Evolutionary conservation across 148 eudicot species (phyloP).

Genomic region (Chenopodium album): DNA sequence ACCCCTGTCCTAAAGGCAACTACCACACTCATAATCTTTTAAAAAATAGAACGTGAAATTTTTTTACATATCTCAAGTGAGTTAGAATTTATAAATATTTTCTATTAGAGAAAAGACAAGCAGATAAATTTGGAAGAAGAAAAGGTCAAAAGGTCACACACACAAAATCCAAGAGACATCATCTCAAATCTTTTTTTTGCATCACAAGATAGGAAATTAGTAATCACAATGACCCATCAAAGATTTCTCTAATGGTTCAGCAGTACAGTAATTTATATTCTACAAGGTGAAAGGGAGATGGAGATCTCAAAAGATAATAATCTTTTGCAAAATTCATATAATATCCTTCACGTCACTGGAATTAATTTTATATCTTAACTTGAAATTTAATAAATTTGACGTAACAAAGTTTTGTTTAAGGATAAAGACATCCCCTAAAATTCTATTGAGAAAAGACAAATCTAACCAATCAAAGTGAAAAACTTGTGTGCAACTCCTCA

Average conservation of each 20-base stretch:
- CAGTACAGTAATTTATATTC: neutral
- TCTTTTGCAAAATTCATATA: too few species aligned
- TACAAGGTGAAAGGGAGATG: too few species aligned
- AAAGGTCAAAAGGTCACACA: neutral
- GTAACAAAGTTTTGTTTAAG: too few species aligned
- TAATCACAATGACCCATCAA: conserved; percentile 13
- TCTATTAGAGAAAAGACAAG: neutral
- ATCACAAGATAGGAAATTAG: neutral
- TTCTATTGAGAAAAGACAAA: too few species aligned
- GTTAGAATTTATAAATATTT: neutral
- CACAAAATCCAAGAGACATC: conserved; percentile 20
- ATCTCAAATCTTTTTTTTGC: conserved; percentile 20
- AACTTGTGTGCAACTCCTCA: too few species aligned
- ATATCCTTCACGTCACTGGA: too few species aligned
- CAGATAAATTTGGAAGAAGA: neutral
- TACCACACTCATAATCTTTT: neutral
- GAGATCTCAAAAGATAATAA: too few species aligned
- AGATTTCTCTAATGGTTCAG: neutral
- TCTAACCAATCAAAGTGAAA: too few species aligned
- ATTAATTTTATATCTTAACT: too few species aligned
- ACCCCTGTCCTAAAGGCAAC: neutral
- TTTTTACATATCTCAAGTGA: conserved; percentile 11
- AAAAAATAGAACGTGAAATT: neutral
- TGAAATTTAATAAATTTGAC: too few species aligned
- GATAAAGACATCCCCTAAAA: too few species aligned